Evolutionary conservation across 2,329 filamentous ascomycete genomes (phyloP).

Genomic region (Elsinoe perseae): DNA sequence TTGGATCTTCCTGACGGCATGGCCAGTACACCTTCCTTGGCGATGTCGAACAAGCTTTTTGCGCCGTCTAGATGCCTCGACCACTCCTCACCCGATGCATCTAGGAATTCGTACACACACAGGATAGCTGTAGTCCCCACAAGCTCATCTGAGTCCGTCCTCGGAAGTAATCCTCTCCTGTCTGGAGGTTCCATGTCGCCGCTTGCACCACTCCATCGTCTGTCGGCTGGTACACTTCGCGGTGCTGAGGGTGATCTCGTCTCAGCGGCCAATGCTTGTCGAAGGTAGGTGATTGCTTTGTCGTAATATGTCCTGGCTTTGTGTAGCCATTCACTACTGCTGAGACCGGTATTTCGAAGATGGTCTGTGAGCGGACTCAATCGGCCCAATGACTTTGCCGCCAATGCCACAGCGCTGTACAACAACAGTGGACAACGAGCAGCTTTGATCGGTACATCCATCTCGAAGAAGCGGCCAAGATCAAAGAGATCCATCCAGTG

Average conservation of each 20-base stretch:
- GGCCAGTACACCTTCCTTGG: conserved; percentile 43
- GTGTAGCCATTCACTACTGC: conserved; percentile 48
- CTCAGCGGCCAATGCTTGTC: conserved; percentile 27
- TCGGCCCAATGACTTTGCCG: conserved; percentile 53
- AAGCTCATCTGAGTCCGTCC: conserved; percentile 50
- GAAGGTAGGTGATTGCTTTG: conserved; percentile 30
- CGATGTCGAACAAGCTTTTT: conserved; percentile 53
- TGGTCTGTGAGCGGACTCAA: conserved; percentile 31
- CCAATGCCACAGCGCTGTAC: conserved; percentile 52
- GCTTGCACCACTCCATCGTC: conserved; percentile 20
- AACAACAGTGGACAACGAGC: conserved; percentile 42
- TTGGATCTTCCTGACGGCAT: conserved; percentile 26
- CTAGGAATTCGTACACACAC: conserved; percentile 61
- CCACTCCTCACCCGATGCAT: conserved; percentile 56
- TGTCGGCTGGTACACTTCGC: background rate
- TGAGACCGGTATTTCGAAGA: background rate
- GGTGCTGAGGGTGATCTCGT: conserved; percentile 9
- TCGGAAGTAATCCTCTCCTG: conserved; percentile 27
- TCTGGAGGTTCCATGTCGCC: conserved; percentile 38
- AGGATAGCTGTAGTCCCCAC: conserved; percentile 59
- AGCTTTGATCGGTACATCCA: conserved; percentile 51
- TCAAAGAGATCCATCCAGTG: conserved; percentile 54
- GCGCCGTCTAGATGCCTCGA: conserved; percentile 57
- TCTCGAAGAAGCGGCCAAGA: conserved; percentile 52
- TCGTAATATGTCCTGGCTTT: conserved; percentile 55